Conservation (phyloP, 2,329 filamentous ascomycete species). For the Colletotrichum cuscutae region DNA sequence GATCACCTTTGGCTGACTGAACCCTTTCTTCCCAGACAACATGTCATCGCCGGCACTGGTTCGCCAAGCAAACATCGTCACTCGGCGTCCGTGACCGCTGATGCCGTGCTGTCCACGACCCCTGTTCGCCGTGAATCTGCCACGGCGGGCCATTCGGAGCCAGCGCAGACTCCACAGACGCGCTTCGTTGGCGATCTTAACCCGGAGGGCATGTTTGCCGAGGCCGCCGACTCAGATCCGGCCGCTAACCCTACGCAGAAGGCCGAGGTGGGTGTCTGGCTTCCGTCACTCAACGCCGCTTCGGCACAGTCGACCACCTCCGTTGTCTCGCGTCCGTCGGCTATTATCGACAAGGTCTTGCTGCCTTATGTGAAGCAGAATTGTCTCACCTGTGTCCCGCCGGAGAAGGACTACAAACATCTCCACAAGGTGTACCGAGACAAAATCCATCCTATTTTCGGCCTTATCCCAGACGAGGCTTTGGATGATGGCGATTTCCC, state of each 20-base stretch:
- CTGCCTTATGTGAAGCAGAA: conserved; percentile 56
- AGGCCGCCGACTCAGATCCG: conserved; percentile 57
- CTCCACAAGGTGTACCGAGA: conserved; percentile 59
- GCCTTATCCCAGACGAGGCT: conserved; percentile 55
- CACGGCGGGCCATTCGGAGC: background rate
- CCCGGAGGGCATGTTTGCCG: conserved; percentile 69
- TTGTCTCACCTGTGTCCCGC: conserved; percentile 60
- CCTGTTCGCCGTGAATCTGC: conserved; percentile 22
- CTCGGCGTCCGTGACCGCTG: conserved; percentile 5
- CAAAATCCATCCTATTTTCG: conserved; percentile 66
- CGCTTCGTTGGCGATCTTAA: conserved; percentile 70
- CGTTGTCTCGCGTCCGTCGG: conserved; percentile 41
- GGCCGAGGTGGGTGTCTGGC: conserved; percentile 67
- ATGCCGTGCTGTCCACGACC: background rate
- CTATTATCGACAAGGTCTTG: conserved; percentile 51
- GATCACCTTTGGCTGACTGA: background rate
- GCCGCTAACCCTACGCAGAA: conserved; percentile 53
- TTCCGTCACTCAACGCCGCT: conserved; percentile 46
- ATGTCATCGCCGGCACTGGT: background rate
- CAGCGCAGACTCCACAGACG: conserved; percentile 23
- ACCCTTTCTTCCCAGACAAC: background rate
- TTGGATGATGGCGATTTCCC: conserved; percentile 46
- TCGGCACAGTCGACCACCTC: conserved; percentile 45
- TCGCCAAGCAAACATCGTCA: conserved; percentile 20
- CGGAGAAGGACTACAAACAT: conserved; percentile 55